phyloP scores from a whole-genome alignment of 805 yeast genomes.

The Saturnispora zaruensis region DNA sequence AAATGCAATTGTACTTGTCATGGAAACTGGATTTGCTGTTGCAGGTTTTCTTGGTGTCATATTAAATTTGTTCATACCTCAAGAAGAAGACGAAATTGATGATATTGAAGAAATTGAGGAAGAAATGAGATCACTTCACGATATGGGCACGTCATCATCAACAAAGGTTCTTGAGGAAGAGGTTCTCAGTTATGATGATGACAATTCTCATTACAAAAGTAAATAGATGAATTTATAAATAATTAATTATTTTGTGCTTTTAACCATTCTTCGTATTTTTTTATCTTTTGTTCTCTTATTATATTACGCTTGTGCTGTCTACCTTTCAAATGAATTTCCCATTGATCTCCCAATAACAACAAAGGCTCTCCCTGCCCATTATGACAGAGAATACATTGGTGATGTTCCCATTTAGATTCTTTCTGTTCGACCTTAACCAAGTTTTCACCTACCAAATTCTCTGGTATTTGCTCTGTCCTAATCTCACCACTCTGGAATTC shows the following conservation, averaged over 20 bases:
- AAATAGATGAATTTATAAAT: neutral
- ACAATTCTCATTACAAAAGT: neutral
- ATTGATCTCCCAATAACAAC: slow-evolving; percentile 67
- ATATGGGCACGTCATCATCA: neutral
- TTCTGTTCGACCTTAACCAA: slow-evolving; percentile 9
- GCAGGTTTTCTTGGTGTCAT: slow-evolving; percentile 47
- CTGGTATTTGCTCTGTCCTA: slow-evolving; percentile 15
- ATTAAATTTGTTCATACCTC: slow-evolving; percentile 41
- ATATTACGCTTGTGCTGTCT: slow-evolving; percentile 55
- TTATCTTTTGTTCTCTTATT: slow-evolving; percentile 39
- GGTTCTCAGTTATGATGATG: neutral
- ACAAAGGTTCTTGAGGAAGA: slow-evolving; percentile 2
- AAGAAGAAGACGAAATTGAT: slow-evolving; percentile 40
- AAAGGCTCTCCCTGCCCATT: slow-evolving; percentile 41
- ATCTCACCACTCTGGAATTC: slow-evolving; percentile 17
- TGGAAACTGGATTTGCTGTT: slow-evolving; percentile 52
- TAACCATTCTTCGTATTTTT: slow-evolving; percentile 42
- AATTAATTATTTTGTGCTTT: neutral
- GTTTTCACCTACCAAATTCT: slow-evolving; percentile 11
- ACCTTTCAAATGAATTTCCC: slow-evolving; percentile 60
- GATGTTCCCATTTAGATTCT: slow-evolving; percentile 50
- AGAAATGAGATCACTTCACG: slow-evolving; percentile 14
- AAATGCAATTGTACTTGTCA: slow-evolving; percentile 44
- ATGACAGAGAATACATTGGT: slow-evolving; percentile 55
- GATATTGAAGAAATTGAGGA: slow-evolving; percentile 34